These are phyloP conservation scores for Carallia brachiata DNA, from an alignment of 345 rosid genomes.

Conservation along the genomic window DNA sequence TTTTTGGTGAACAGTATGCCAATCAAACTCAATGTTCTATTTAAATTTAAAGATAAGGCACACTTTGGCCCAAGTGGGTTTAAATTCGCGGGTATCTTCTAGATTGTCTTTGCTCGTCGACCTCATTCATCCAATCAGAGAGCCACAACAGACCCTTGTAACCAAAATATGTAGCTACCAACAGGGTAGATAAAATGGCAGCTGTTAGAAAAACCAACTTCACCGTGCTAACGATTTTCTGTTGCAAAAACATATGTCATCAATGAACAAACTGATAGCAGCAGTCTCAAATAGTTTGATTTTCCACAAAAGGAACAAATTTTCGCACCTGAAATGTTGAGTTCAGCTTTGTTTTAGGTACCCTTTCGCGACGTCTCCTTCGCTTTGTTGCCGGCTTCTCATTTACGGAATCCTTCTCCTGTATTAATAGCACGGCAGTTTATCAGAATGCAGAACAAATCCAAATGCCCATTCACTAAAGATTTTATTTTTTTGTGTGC, in stretches of 20 bases:
- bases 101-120: conserved; percentile 52
- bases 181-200: conserved; percentile 30
- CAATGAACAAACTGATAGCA: background rate
- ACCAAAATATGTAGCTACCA: conserved; percentile 55
- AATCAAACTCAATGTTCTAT: background rate
- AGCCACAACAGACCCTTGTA: conserved; percentile 76
- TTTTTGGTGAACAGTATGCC: background rate
- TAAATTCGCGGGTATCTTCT: conserved; percentile 35
- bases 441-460: conserved; percentile 10
- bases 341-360: conserved; percentile 44
- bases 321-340: conserved; percentile 58
- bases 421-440: conserved; percentile 5
- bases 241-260: conserved; percentile 22
- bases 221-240: conserved; percentile 46
- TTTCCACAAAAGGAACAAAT: background rate
- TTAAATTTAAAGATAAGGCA: background rate
- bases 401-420: conserved; percentile 56
- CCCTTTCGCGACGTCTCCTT: conserved; percentile 56
- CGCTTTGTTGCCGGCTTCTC: conserved; percentile 56
- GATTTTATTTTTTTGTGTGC: background rate
- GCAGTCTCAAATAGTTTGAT: background rate
- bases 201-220: conserved; percentile 46
- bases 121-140: conserved; percentile 83
- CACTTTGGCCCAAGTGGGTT: background rate
- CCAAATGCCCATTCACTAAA: background rate